phyloP scores from a whole-genome alignment of 192 early-diverging fungal genomes.

The Chytriomyces hyalinus region DNA sequence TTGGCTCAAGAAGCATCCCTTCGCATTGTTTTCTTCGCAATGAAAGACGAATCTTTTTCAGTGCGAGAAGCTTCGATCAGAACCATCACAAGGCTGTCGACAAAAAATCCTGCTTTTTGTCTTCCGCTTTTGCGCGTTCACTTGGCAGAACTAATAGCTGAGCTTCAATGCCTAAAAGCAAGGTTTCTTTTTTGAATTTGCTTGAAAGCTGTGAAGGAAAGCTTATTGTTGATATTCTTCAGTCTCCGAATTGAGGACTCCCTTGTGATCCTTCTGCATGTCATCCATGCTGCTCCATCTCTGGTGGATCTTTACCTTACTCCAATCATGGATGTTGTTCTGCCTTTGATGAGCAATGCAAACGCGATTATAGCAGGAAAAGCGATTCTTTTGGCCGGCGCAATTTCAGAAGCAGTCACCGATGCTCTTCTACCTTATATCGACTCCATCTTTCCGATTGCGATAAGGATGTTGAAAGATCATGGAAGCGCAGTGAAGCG shows the following conservation, averaged over 20 bases:
- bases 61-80: constrained; percentile 72
- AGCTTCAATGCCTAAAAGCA: constrained; percentile 71
- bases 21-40: constrained; percentile 70
- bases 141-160: constrained; percentile 73
- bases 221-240: not conserved
- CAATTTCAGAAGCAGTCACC: constrained; percentile 53
- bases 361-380: constrained; percentile 74
- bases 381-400: constrained; percentile 70
- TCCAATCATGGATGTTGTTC: constrained; percentile 71
- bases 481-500: constrained; percentile 74
- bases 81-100: constrained; percentile 73
- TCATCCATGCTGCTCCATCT: constrained; percentile 68
- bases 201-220: not conserved
- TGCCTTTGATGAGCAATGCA: constrained; percentile 67
- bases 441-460: constrained; percentile 66
- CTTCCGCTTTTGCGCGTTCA: constrained; percentile 74
- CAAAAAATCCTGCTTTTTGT: constrained; percentile 79
- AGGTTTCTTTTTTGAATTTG: not conserved
- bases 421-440: constrained; percentile 73
- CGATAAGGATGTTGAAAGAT: constrained; percentile 77
- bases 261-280: constrained; percentile 66
- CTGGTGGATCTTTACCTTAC: constrained; percentile 79
- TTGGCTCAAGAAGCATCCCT: constrained; percentile 81
- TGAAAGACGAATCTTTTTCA: constrained; percentile 82
- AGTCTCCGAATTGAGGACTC: constrained; percentile 75